Conservation (phyloP, 768 basidiomycete species). For the Kondoa subrosea region DNA sequence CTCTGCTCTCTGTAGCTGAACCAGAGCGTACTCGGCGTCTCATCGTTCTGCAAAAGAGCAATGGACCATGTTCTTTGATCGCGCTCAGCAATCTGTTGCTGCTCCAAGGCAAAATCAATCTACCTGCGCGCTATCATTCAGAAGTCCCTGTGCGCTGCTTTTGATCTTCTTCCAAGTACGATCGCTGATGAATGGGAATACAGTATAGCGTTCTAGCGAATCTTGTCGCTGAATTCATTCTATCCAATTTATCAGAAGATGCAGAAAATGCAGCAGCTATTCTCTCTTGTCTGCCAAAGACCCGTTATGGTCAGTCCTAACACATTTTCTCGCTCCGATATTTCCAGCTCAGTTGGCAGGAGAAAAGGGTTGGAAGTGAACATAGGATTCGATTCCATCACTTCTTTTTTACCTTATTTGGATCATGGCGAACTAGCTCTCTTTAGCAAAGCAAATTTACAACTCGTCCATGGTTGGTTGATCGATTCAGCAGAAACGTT, state of each 20-base stretch:
- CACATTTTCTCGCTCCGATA: no score
- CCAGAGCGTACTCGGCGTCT: neutral
- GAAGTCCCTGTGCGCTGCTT: neutral
- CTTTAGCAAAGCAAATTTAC: neutral
- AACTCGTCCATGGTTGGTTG: neutral
- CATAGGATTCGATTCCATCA: neutral
- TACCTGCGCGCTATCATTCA: neutral
- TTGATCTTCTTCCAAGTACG: neutral
- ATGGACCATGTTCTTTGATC: neutral
- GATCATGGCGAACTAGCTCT: neutral
- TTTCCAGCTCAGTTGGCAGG: no score
- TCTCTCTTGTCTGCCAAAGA: neutral
- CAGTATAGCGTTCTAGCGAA: neutral
- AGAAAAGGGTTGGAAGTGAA: neutral
- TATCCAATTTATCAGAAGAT: neutral
- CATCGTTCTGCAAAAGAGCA: neutral
- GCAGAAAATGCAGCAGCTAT: neutral
- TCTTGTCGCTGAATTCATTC: neutral
- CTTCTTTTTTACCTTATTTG: neutral
- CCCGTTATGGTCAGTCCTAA: no score
- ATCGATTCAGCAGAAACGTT: neutral
- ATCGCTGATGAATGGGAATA: neutral
- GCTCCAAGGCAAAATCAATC: neutral
- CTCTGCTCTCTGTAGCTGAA: neutral
- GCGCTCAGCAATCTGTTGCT: neutral